Evolutionary conservation across 2,329 filamentous ascomycete species (phyloP).

Genomic region (Torrubiella hemipterigena): DNA sequence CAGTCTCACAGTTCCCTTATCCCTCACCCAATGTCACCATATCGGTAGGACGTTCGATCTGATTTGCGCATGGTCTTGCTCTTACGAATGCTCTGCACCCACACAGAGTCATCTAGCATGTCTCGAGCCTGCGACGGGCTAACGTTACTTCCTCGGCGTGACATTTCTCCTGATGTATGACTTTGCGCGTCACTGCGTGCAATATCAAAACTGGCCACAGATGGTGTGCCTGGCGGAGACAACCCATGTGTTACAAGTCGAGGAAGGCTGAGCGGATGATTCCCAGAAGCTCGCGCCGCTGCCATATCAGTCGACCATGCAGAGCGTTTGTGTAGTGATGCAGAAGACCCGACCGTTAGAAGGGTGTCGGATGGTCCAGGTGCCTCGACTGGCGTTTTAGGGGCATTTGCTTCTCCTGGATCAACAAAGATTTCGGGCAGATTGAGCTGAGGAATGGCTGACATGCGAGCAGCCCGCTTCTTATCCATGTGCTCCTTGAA

Average conservation of each 20-base stretch:
- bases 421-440: slow-evolving; percentile 89
- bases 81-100: slow-evolving; percentile 83
- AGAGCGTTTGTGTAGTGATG: slow-evolving; percentile 3
- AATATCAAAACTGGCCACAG: slow-evolving; percentile 48
- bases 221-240: slow-evolving; percentile 31
- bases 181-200: slow-evolving; percentile 27
- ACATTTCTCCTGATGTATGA: slow-evolving; percentile 25
- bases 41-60: slow-evolving; percentile 20
- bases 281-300: slow-evolving; percentile 4
- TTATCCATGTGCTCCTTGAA: slow-evolving; percentile 67
- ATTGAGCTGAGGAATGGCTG: slow-evolving; percentile 62
- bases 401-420: slow-evolving; percentile 45
- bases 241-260: slow-evolving; percentile 29
- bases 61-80: slow-evolving; percentile 60
- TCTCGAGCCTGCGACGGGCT: slow-evolving; percentile 69
- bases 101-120: slow-evolving; percentile 78
- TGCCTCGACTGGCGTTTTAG: slow-evolving; percentile 23
- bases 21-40: slow-evolving; percentile 15
- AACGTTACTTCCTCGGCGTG: slow-evolving; percentile 55
- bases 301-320: slow-evolving; percentile 3
- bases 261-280: slow-evolving; percentile 43
- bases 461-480: slow-evolving; percentile 67
- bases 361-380: not conserved
- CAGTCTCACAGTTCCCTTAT: too few relatives aligned
- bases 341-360: slow-evolving; percentile 2